Evolutionary conservation across 768 basidiomycete genomes (phyloP).

Genomic region (Tylopilus felleus): DNA sequence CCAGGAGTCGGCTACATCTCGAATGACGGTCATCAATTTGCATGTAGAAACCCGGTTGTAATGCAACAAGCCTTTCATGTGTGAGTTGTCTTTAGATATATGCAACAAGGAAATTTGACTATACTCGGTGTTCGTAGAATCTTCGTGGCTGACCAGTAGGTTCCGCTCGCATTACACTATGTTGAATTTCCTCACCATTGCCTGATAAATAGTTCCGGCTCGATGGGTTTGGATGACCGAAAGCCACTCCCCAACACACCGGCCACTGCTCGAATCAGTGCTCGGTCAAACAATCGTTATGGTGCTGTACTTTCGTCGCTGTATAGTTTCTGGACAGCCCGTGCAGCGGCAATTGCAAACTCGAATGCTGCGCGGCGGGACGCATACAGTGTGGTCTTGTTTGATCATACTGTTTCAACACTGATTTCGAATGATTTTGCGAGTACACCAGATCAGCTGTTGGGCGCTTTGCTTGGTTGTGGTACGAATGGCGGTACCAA

Average conservation of each 20-base stretch:
- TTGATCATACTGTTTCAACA: conserved; percentile 26
- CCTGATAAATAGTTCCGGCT: conserved; percentile 40
- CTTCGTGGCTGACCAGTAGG: conserved; percentile 53
- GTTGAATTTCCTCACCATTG: neutral
- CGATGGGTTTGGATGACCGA: conserved; percentile 45
- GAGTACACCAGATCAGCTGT: conserved; percentile 43
- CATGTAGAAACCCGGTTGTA: conserved; percentile 50
- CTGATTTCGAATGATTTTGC: conserved; percentile 45
- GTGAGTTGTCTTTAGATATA: conserved; percentile 33
- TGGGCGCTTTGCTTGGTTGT: conserved; percentile 37
- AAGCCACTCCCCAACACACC: conserved; percentile 46
- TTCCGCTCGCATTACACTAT: neutral
- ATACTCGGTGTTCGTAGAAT: conserved; percentile 32
- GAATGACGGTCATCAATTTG: conserved; percentile 52
- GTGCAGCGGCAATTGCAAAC: conserved; percentile 36
- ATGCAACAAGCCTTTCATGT: conserved; percentile 58
- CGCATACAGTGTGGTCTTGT: conserved; percentile 53
- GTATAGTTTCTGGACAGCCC: conserved; percentile 53
- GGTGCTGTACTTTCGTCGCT: conserved; percentile 59
- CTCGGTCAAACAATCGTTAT: conserved; percentile 43
- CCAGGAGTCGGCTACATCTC: conserved; percentile 48
- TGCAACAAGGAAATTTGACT: neutral
- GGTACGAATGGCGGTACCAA: conserved; percentile 39
- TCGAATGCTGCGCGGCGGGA: conserved; percentile 40
- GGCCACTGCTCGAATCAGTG: conserved; percentile 35